phyloP scores from a whole-genome alignment of 345 rosid species.

The Laguncularia racemosa region DNA sequence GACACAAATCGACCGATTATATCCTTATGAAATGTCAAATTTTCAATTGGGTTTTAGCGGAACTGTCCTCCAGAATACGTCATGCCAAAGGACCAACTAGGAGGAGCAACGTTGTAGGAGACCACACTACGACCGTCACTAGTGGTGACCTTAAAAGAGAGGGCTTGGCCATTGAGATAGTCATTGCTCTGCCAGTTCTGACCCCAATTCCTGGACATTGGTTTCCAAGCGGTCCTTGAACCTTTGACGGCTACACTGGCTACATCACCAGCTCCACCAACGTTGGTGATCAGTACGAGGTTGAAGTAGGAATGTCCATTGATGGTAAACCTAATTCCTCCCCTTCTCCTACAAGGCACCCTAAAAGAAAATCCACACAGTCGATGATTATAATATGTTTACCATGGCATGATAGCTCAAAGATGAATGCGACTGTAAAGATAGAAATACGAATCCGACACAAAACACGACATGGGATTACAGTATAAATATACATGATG shows the following conservation, averaged over 20 bases:
- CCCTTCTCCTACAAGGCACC: slow-evolving; percentile 56
- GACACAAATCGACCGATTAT: too few species aligned
- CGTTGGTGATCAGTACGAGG: slow-evolving; percentile 53
- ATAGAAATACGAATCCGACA: too few species aligned
- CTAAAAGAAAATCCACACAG: slow-evolving; percentile 20
- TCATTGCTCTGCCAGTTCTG: slow-evolving; percentile 75
- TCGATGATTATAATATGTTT: too few species aligned
- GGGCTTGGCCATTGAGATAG: slow-evolving; percentile 54
- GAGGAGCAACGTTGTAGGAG: slow-evolving; percentile 50
- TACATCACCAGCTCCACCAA: slow-evolving; percentile 67
- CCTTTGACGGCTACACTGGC: slow-evolving; percentile 42
- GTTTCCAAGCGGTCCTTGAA: slow-evolving; percentile 36
- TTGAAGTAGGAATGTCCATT: slow-evolving; percentile 73
- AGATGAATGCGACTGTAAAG: too few species aligned
- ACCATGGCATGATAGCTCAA: too few species aligned
- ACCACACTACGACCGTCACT: slow-evolving; percentile 51
- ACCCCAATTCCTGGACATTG: slow-evolving; percentile 76
- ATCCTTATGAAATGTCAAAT: too few species aligned
- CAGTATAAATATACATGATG: too few species aligned
- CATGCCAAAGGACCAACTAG: slow-evolving; percentile 67
- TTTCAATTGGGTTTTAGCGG: slow-evolving; percentile 13
- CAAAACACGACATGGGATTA: too few species aligned
- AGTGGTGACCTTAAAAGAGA: slow-evolving; percentile 59
- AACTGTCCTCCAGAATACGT: slow-evolving; percentile 50
- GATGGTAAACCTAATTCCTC: slow-evolving; percentile 60